Conservation (phyloP, 2,329 filamentous ascomycete genomes). For the Cadophora malorum region DNA sequence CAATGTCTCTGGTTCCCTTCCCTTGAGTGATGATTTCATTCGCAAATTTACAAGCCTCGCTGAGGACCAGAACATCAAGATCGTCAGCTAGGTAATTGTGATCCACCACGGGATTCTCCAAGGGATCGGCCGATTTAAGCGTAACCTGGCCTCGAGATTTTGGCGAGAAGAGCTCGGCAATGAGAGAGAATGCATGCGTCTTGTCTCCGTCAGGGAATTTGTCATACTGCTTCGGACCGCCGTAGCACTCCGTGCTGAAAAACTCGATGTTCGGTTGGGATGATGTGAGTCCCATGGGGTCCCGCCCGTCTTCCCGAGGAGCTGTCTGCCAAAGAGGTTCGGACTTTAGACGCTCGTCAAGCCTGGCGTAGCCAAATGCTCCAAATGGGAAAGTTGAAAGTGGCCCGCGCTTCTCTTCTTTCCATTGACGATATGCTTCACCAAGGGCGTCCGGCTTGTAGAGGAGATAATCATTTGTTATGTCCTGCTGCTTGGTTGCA, state of each 20-base stretch:
- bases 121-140: constrained; percentile 55
- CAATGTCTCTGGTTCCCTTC: constrained; percentile 61
- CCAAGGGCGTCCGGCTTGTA: constrained; percentile 60
- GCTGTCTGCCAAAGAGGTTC: constrained; percentile 61
- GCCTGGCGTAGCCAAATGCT: constrained; percentile 64
- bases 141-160: constrained; percentile 61
- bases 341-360: constrained; percentile 63
- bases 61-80: constrained; percentile 63
- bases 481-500: constrained; percentile 56
- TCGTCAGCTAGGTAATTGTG: constrained; percentile 64
- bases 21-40: constrained; percentile 67
- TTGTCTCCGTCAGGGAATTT: constrained; percentile 57
- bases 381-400: constrained; percentile 69
- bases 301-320: constrained; percentile 55
- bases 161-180: constrained; percentile 63
- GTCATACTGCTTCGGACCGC: constrained; percentile 63
- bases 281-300: constrained; percentile 65
- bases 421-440: constrained; percentile 60
- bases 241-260: constrained; percentile 68
- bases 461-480: constrained; percentile 63
- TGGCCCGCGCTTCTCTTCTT: constrained; percentile 62
- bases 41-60: constrained; percentile 62
- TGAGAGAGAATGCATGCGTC: constrained; percentile 63
- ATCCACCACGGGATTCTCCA: constrained; percentile 61
- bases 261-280: constrained; percentile 67